Conservation (phyloP, 257 asterid genomes). For the Solanum megistacrolobum region DNA sequence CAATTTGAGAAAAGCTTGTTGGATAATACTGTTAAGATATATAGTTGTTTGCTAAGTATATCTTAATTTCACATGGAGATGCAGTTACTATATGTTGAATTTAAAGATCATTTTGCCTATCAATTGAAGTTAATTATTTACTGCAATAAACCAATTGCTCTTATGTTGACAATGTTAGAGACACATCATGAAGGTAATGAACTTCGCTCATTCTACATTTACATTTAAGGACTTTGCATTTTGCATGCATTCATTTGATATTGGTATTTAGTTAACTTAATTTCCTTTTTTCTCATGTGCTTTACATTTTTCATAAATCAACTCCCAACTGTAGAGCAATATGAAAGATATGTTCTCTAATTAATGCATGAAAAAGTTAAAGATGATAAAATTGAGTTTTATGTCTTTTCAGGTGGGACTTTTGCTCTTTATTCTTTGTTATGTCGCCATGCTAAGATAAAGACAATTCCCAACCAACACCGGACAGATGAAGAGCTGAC, state of each 20-base stretch:
- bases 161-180: neutral
- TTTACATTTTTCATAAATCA: neutral
- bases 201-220: neutral
- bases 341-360: neutral
- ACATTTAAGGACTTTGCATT: neutral
- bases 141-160: neutral
- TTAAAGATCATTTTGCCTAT: neutral
- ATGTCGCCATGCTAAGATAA: slow-evolving; percentile 91
- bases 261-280: neutral
- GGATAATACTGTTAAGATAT: neutral
- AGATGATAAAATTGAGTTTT: neutral
- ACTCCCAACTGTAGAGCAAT: neutral
- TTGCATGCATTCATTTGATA: neutral
- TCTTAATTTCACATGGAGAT: neutral
- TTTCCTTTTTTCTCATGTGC: neutral
- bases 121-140: neutral
- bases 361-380: neutral
- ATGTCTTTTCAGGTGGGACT: slow-evolving; percentile 57
- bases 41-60: neutral
- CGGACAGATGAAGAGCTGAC: slow-evolving; percentile 98
- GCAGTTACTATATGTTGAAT: neutral
- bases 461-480: slow-evolving; percentile 90
- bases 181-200: neutral
- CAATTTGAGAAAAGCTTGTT: neutral
- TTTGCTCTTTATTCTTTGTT: slow-evolving; percentile 93